Conservation (phyloP, 768 basidiomycete genomes). For the Exidia glandulosa region DNA sequence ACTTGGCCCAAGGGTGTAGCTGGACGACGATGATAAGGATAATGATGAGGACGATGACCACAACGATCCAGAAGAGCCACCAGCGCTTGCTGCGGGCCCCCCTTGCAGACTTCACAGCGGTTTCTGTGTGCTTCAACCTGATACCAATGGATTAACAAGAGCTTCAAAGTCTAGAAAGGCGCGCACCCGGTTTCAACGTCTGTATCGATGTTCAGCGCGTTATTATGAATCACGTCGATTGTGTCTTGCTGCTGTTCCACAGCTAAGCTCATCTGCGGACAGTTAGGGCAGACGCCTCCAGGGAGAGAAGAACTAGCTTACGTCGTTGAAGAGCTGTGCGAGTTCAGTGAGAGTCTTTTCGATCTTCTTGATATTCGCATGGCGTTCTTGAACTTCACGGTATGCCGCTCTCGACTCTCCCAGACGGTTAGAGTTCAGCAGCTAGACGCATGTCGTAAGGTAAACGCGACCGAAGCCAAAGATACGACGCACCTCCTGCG, state of each 20-base stretch:
- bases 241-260: constrained; percentile 74
- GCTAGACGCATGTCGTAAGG: constrained; percentile 24
- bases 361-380: constrained; percentile 75
- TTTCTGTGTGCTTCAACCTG: constrained; percentile 28
- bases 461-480: background rate
- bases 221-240: constrained; percentile 50
- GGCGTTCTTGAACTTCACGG: constrained; percentile 80
- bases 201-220: constrained; percentile 48
- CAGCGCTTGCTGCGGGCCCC: constrained; percentile 33
- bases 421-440: constrained; percentile 69
- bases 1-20: background rate
- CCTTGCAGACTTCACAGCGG: constrained; percentile 28
- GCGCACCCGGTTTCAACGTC: constrained; percentile 65
- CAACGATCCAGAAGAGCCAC: constrained; percentile 25
- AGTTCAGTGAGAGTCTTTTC: constrained; percentile 83
- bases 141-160: background rate
- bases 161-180: background rate
- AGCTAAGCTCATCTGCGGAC: constrained; percentile 58
- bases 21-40: background rate
- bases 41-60: constrained; percentile 12
- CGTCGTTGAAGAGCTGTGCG: constrained; percentile 80
- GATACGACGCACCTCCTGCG: constrained; percentile 43
- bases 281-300: background rate
- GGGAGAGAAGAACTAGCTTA: constrained; percentile 31
- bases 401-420: constrained; percentile 74